These are phyloP conservation scores for Jacaranda mimosifolia DNA, from an alignment of 257 asterid genomes.

Conservation along the genomic window DNA sequence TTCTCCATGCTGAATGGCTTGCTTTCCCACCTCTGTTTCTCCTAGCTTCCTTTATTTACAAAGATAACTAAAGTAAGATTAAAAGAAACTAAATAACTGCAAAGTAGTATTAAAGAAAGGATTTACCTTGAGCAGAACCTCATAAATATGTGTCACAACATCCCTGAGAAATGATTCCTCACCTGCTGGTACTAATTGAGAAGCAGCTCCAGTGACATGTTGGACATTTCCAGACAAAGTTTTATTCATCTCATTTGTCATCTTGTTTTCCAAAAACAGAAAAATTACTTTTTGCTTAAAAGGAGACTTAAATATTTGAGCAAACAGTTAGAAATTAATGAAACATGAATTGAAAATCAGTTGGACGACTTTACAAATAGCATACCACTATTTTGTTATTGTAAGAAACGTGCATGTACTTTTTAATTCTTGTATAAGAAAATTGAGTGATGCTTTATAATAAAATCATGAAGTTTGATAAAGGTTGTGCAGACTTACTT, in stretches of 20 bases:
- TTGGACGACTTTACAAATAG: too few relatives aligned
- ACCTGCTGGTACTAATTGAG: slow-evolving; percentile 55
- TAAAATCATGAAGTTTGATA: too few relatives aligned
- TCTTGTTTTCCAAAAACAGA: slow-evolving; percentile 53
- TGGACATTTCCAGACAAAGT: slow-evolving; percentile 66
- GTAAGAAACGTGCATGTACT: too few relatives aligned
- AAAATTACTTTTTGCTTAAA: slow-evolving; percentile 30
- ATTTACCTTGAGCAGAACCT: slow-evolving; percentile 81
- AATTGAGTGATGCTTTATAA: neutral
- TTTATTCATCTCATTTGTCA: slow-evolving; percentile 84
- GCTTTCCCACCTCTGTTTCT: slow-evolving; percentile 87
- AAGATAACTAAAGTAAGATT: slow-evolving; percentile 46
- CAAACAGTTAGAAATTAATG: slow-evolving; percentile 5
- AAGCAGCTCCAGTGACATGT: slow-evolving; percentile 71
- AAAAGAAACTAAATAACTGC: slow-evolving; percentile 23
- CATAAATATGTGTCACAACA: slow-evolving; percentile 88
- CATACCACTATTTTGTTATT: too few relatives aligned
- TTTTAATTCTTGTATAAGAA: neutral
- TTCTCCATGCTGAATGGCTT: slow-evolving; percentile 99
- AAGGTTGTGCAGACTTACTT: too few relatives aligned
- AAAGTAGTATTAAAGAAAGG: slow-evolving; percentile 17
- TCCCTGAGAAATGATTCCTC: slow-evolving; percentile 85
- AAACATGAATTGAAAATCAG: slow-evolving; percentile 6
- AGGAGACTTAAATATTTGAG: slow-evolving; percentile 15
- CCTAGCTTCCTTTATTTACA: slow-evolving; percentile 83